Conservation (phyloP, 257 asterid species). For the Fraxinus pennsylvanica region DNA sequence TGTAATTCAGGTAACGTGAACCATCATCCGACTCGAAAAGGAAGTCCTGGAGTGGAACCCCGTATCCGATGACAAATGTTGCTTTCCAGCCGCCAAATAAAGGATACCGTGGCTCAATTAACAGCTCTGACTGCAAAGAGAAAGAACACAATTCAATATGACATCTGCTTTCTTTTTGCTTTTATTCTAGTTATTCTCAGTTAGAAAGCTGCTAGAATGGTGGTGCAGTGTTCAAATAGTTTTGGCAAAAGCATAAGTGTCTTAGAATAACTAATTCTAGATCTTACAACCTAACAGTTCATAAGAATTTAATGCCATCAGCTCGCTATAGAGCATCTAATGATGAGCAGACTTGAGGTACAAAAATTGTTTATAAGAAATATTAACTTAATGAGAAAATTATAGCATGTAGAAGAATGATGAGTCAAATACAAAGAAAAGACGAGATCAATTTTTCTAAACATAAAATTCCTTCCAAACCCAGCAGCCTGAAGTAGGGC, state of each 20-base stretch:
- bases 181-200: neutral
- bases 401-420: neutral
- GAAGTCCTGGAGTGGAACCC: constrained; percentile 85
- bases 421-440: neutral
- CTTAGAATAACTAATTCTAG: constrained; percentile 6
- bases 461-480: constrained; percentile 5
- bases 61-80: constrained; percentile 86
- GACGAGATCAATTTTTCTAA: neutral
- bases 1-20: constrained; percentile 83
- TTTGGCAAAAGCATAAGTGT: neutral
- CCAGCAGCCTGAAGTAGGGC: constrained; percentile 16
- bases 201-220: neutral
- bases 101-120: constrained; percentile 95
- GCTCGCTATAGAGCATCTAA: no score
- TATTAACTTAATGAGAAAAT: neutral
- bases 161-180: neutral
- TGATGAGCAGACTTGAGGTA: neutral
- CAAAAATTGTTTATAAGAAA: neutral
- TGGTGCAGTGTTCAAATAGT: neutral
- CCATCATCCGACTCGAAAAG: constrained; percentile 79
- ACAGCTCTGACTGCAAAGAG: constrained; percentile 77
- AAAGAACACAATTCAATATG: constrained; percentile 13
- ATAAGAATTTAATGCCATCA: neutral
- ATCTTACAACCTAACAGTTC: neutral
- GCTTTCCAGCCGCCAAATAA: constrained; percentile 99